Conservation (phyloP, 2,329 filamentous ascomycete species). For the Cladophialophora psammophila region DNA sequence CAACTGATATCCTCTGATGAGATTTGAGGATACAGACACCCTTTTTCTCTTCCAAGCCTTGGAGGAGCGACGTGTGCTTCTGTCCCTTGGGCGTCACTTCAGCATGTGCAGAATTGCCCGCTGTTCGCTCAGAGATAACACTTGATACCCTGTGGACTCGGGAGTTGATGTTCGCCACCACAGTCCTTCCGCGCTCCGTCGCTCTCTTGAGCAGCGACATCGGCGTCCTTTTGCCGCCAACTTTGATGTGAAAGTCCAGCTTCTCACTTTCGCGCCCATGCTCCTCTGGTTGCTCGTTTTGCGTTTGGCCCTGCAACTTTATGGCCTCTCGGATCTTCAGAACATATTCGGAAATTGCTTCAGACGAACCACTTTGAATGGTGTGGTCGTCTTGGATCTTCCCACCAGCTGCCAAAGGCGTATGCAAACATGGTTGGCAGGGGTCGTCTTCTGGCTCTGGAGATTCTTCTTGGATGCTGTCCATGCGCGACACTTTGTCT, state of each 20-base stretch:
- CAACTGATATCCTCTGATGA: not conserved
- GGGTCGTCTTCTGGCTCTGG: slow-evolving; percentile 15
- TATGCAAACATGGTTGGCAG: slow-evolving; percentile 10
- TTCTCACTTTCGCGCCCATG: slow-evolving; percentile 39
- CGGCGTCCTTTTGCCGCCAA: slow-evolving; percentile 6
- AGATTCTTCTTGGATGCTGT: slow-evolving; percentile 20
- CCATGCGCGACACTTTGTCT: slow-evolving; percentile 16
- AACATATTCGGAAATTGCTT: slow-evolving; percentile 22
- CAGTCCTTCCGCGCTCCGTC: slow-evolving; percentile 14
- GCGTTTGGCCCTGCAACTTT: slow-evolving; percentile 11
- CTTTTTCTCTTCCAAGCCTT: not conserved
- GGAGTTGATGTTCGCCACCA: slow-evolving; percentile 2
- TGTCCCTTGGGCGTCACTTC: not conserved
- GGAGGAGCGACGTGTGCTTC: not conserved
- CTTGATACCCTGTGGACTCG: slow-evolving; percentile 1
- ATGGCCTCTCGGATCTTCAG: slow-evolving; percentile 23
- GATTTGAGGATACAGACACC: not conserved
- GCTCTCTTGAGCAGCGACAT: not conserved
- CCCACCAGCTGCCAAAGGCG: not conserved
- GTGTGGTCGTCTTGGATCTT: not conserved
- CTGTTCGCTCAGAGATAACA: not conserved
- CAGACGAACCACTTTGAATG: not conserved
- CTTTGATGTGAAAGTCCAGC: slow-evolving; percentile 50
- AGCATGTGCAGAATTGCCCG: not conserved
- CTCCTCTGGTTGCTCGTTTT: slow-evolving; percentile 1